A percentile compares a stretch with the other conserved stretches of the same genome.
Evolutionary conservation across 208 protist genomes (phyloP).

Genomic region (Blastocrithidia nonstop): DNA sequence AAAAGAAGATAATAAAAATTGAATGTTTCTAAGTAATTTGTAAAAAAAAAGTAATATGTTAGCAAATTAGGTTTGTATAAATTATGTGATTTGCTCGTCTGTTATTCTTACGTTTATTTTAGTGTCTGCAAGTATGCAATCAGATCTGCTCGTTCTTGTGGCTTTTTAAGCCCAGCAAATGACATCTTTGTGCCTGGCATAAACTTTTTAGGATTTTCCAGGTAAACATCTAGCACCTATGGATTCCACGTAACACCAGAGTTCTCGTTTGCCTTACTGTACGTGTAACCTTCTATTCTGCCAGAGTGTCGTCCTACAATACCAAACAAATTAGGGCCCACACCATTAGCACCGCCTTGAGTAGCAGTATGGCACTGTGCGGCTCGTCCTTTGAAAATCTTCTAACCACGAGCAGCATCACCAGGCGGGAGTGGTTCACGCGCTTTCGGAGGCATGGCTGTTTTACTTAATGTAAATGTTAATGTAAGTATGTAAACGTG

Average conservation of each 20-base stretch:
- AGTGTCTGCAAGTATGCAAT: constrained; percentile 89
- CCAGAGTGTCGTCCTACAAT: constrained; percentile 87
- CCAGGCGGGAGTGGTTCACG: constrained; percentile 54
- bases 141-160: constrained; percentile 87
- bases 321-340: constrained; percentile 86
- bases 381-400: constrained; percentile 88
- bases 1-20: no score
- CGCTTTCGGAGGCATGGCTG: constrained; percentile 52
- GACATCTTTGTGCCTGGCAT: constrained; percentile 96
- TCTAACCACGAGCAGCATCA: constrained; percentile 71
- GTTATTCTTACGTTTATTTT: no score
- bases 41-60: no score
- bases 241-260: constrained; percentile 86
- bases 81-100: constrained; percentile 3
- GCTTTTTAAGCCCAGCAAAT: constrained; percentile 91
- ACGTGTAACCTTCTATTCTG: constrained; percentile 83
- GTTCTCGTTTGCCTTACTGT: constrained; percentile 91
- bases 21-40: no score
- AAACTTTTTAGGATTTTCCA: constrained; percentile 96
- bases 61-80: constrained; percentile 3
- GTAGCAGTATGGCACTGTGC: constrained; percentile 88
- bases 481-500: background rate
- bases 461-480: constrained; percentile 2
- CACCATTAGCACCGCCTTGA: constrained; percentile 81
- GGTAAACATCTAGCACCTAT: constrained; percentile 89